phyloP scores from a whole-genome alignment of 2,329 filamentous ascomycete genomes.

The Cladosporium sp. region DNA sequence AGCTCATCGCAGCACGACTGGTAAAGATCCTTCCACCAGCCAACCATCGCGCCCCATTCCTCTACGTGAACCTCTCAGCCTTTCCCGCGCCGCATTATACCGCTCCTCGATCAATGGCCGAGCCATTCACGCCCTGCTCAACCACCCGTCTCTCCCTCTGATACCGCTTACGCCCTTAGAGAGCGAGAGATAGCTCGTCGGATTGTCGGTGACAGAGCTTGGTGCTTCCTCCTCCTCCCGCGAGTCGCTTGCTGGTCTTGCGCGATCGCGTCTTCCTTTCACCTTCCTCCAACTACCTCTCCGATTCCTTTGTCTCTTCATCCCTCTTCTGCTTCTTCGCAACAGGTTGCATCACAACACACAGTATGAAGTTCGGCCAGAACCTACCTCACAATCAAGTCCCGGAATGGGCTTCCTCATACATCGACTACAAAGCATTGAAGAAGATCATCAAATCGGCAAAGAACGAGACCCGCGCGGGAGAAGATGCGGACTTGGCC shows the following conservation, averaged over 20 bases:
- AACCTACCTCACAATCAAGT: constrained; percentile 75
- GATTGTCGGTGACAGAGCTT: background rate
- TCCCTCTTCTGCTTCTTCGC: background rate
- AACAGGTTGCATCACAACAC: background rate
- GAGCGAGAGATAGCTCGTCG: background rate
- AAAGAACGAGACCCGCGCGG: constrained; percentile 54
- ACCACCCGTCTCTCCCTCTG: background rate
- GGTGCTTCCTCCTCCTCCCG: no score
- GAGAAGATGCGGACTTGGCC: constrained; percentile 79
- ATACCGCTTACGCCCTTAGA: background rate
- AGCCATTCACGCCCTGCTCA: background rate
- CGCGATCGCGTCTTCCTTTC: background rate
- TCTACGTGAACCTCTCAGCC: background rate
- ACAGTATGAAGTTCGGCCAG: constrained; percentile 46
- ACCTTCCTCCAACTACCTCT: background rate
- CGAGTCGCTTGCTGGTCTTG: background rate
- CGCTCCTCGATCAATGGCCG: background rate
- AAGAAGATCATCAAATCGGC: constrained; percentile 94
- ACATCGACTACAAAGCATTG: constrained; percentile 86
- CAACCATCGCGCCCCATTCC: constrained; percentile 5
- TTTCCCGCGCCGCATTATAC: no score
- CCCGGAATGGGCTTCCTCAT: constrained; percentile 77
- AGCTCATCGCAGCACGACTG: background rate
- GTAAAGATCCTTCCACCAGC: constrained; percentile 3
- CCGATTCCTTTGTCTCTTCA: background rate